Percentiles rank a stretch among this genome's conserved stretches.
phyloP scores from a whole-genome alignment of 768 basidiomycete species.

The Termitomyces eurrhizus region DNA sequence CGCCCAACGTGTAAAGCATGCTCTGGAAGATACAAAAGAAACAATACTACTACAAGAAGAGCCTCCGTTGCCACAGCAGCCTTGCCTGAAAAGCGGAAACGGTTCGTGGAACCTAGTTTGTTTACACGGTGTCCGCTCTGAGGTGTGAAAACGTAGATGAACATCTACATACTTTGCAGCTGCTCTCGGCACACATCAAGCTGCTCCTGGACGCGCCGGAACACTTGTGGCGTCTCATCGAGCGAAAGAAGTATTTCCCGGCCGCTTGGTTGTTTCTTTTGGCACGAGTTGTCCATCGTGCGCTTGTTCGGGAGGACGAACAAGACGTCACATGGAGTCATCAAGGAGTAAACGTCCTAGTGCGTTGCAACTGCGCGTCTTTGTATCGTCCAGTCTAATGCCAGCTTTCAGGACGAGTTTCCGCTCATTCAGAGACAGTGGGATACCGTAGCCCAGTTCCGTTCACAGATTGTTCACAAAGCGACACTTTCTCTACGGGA shows the following conservation, averaged over 20 bases:
- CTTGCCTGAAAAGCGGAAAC: conserved; percentile 32
- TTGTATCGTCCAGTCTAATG: neutral
- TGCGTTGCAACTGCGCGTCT: conserved; percentile 26
- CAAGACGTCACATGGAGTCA: conserved; percentile 58
- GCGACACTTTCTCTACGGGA: conserved; percentile 82
- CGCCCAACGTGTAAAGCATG: conserved; percentile 58
- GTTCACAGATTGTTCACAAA: conserved; percentile 83
- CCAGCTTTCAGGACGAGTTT: conserved; percentile 62
- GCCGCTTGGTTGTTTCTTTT: conserved; percentile 89
- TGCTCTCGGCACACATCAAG: conserved; percentile 85
- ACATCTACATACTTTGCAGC: conserved; percentile 64
- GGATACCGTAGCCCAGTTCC: conserved; percentile 85
- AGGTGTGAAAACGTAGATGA: conserved; percentile 39
- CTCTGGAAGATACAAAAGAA: conserved; percentile 58
- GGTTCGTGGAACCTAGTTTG: conserved; percentile 29
- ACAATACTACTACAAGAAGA: conserved; percentile 47
- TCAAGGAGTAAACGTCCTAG: conserved; percentile 61
- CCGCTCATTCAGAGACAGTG: conserved; percentile 90
- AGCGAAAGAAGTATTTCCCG: conserved; percentile 71
- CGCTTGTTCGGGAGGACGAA: conserved; percentile 59
- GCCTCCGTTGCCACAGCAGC: conserved; percentile 38
- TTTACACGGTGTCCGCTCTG: neutral
- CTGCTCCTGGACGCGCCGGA: conserved; percentile 91
- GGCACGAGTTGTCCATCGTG: conserved; percentile 79
- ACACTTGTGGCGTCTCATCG: conserved; percentile 84